A percentile compares a stretch with the other conserved stretches of the same genome.
phyloP scores from a whole-genome alignment of 495 filamentous ascomycete genomes.

The Penicillium paxilli region DNA sequence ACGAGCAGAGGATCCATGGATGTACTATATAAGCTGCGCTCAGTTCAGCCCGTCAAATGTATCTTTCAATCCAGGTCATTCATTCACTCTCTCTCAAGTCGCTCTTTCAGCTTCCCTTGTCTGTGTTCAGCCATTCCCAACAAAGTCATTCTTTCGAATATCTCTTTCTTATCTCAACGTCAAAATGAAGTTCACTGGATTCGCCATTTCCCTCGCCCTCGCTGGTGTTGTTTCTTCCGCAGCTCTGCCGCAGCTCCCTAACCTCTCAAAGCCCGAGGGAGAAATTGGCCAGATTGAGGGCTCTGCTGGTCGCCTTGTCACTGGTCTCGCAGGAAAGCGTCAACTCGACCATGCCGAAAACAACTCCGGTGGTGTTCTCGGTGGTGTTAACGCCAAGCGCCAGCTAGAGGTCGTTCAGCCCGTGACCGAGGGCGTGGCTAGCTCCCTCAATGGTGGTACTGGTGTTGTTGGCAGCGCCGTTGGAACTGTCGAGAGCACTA shows the following conservation, averaged over 20 bases:
- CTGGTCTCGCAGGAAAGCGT: background rate
- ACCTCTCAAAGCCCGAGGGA: background rate
- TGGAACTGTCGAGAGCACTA: slow-evolving; percentile 20
- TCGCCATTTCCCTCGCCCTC: slow-evolving; percentile 32
- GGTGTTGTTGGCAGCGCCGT: slow-evolving; percentile 15
- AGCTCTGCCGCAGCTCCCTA: slow-evolving; percentile 13
- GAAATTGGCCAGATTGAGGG: slow-evolving; percentile 6
- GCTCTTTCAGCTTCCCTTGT: slow-evolving; percentile 7
- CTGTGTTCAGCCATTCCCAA: slow-evolving; percentile 6
- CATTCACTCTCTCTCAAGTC: slow-evolving; percentile 20
- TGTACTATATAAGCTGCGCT: slow-evolving; percentile 29
- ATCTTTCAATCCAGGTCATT: slow-evolving; percentile 17
- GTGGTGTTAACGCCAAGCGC: slow-evolving; percentile 5
- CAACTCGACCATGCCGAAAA: slow-evolving; percentile 2
- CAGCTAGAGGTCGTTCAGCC: slow-evolving; percentile 3
- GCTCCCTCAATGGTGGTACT: slow-evolving; percentile 17
- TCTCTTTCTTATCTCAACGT: slow-evolving; percentile 8
- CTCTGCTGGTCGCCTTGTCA: background rate
- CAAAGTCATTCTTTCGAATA: slow-evolving; percentile 26
- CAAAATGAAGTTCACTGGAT: slow-evolving; percentile 45
- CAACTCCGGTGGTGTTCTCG: background rate
- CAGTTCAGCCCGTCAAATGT: background rate
- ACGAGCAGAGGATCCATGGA: background rate
- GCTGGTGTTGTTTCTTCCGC: slow-evolving; percentile 16
- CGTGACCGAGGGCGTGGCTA: slow-evolving; percentile 5